Evolutionary conservation across 2,329 filamentous ascomycete genomes (phyloP).

Genomic region (Fusarium sulawesiense): DNA sequence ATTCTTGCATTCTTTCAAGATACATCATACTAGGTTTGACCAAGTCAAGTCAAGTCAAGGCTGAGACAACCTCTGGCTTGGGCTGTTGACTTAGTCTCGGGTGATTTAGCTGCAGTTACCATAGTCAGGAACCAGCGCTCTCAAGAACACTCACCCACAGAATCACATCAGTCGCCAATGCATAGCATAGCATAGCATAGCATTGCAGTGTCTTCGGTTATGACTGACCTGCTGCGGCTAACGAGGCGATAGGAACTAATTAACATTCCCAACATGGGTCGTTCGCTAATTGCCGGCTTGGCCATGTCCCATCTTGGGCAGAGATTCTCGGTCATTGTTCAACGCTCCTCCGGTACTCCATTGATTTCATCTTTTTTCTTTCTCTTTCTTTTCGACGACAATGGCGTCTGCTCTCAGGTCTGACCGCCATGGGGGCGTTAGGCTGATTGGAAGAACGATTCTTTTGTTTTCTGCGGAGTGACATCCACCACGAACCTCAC

Average conservation of each 20-base stretch:
- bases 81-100: constrained; percentile 10
- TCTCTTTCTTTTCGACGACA: constrained; percentile 31
- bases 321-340: background rate
- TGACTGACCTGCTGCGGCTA: constrained; percentile 6
- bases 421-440: constrained; percentile 42
- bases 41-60: constrained; percentile 14
- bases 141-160: constrained; percentile 5
- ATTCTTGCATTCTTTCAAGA: background rate
- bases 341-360: background rate
- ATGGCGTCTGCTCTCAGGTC: constrained; percentile 40
- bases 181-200: constrained; percentile 16
- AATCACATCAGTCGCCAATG: constrained; percentile 18
- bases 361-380: background rate
- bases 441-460: constrained; percentile 24
- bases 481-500: background rate
- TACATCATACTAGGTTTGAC: background rate
- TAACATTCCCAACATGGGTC: background rate
- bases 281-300: constrained; percentile 11
- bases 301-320: background rate
- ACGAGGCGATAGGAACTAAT: background rate
- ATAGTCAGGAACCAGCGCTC: constrained; percentile 33
- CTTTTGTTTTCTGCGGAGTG: constrained; percentile 25
- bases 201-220: constrained; percentile 7
- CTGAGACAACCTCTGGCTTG: constrained; percentile 11
- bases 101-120: constrained; percentile 23